These are phyloP conservation scores for Stephanodiscus triporus DNA, from an alignment of 108 stramenopile species.

Conservation along the genomic window DNA sequence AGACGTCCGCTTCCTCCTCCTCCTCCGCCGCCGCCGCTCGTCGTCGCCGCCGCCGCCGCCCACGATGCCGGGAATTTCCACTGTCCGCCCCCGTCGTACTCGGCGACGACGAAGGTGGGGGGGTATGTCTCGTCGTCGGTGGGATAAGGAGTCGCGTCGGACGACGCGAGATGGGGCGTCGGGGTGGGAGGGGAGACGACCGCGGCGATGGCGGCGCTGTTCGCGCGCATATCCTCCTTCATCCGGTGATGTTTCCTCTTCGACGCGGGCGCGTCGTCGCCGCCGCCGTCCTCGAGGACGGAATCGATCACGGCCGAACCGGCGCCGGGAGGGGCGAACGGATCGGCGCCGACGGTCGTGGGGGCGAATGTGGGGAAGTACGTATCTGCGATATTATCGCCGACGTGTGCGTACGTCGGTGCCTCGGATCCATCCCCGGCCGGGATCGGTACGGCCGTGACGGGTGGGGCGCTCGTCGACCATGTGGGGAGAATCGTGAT, in stretches of 20 bases:
- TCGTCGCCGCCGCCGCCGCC: background rate
- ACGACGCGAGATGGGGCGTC: background rate
- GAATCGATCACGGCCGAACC: background rate
- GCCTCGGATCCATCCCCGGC: no score
- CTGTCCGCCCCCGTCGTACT: background rate
- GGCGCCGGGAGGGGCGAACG: conserved; percentile 6
- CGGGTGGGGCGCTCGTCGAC: no score
- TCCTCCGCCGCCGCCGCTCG: no score
- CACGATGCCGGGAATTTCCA: background rate
- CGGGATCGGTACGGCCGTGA: no score
- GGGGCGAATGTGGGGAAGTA: background rate
- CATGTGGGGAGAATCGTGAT: no score
- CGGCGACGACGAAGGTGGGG: background rate
- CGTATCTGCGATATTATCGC: no score
- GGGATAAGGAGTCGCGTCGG: conserved; percentile 9
- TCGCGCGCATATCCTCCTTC: background rate
- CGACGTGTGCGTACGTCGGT: no score
- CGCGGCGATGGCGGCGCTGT: background rate
- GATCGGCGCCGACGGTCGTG: background rate
- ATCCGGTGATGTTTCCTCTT: background rate
- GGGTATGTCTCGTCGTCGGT: conserved; percentile 24
- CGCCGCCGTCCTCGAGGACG: background rate
- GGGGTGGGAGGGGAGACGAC: background rate
- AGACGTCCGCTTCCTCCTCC: background rate
- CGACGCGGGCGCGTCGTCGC: background rate